These are phyloP conservation scores for Suillus weaverae DNA, from an alignment of 768 basidiomycete genomes.

Conservation along the genomic window DNA sequence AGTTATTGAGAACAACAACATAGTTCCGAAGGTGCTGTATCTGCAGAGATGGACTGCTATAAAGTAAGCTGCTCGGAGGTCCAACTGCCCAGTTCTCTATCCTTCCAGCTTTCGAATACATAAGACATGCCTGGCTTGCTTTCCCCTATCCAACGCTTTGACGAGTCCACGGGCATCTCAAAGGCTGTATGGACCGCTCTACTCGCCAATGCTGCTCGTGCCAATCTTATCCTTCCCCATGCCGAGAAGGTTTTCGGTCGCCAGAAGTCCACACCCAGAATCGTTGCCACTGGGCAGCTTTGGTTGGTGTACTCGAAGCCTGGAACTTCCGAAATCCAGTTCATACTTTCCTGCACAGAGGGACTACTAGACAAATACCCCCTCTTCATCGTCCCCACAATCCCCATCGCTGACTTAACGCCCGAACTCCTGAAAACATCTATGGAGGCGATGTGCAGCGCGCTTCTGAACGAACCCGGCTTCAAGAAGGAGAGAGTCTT, in stretches of 20 bases:
- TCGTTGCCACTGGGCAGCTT: constrained; percentile 12
- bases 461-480: constrained; percentile 28
- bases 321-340: constrained; percentile 34
- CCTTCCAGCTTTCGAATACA: constrained; percentile 12
- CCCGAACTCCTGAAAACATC: constrained; percentile 38
- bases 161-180: constrained; percentile 19
- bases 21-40: constrained; percentile 4
- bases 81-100: constrained; percentile 14
- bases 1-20: background rate
- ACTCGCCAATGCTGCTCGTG: constrained; percentile 28
- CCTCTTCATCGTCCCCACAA: constrained; percentile 46
- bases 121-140: constrained; percentile 17
- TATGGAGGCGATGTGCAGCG: constrained; percentile 36
- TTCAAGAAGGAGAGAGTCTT: constrained; percentile 43
- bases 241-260: constrained; percentile 28
- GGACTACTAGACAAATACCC: constrained; percentile 62
- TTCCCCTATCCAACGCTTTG: constrained; percentile 8
- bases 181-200: constrained; percentile 31
- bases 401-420: constrained; percentile 41
- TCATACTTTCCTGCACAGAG: constrained; percentile 60
- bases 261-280: constrained; percentile 8
- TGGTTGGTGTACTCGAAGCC: constrained; percentile 34
- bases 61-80: background rate
- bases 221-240: constrained; percentile 44
- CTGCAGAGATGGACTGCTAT: background rate